Conservation (phyloP, 345 rosid genomes). For the Bruguiera gymnorhiza region DNA sequence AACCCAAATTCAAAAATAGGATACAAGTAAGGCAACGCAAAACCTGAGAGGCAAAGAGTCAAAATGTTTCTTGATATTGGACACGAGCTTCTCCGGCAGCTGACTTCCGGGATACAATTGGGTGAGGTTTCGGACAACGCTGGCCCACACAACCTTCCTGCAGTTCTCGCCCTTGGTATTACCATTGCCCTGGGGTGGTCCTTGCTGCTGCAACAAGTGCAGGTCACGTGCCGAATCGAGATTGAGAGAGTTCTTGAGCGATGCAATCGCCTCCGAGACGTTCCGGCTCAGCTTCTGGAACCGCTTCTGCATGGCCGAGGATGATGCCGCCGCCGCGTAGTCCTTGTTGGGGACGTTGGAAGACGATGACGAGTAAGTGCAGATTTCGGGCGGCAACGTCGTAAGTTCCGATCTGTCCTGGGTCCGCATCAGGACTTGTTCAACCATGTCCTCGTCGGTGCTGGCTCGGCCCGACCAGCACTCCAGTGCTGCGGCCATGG, state of each 20-base stretch:
- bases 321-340: conserved; percentile 2
- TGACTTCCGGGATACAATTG: conserved; percentile 94
- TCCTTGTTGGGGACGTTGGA: conserved; percentile 13
- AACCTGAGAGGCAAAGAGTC: conserved; percentile 96
- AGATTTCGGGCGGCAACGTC: neutral
- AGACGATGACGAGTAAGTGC: neutral
- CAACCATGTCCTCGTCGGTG: conserved; percentile 86
- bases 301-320: conserved; percentile 69
- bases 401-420: conserved; percentile 49
- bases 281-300: conserved; percentile 77
- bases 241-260: conserved; percentile 80
- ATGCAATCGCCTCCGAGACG: conserved; percentile 82
- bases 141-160: conserved; percentile 81
- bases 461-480: conserved; percentile 93
- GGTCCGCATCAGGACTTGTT: conserved; percentile 88
- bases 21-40: neutral
- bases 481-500: conserved; percentile 94
- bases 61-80: conserved; percentile 84
- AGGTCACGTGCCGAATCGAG: conserved; percentile 58
- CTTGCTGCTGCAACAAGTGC: conserved; percentile 6
- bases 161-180: conserved; percentile 44
- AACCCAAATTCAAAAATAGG: conserved; percentile 4
- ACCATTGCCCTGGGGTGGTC: neutral
- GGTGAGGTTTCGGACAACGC: conserved; percentile 79
- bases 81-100: conserved; percentile 92